Base-by-base conservation (phyloP, 345 rosid genomes). In the Noccaea bulbosa region DNA sequence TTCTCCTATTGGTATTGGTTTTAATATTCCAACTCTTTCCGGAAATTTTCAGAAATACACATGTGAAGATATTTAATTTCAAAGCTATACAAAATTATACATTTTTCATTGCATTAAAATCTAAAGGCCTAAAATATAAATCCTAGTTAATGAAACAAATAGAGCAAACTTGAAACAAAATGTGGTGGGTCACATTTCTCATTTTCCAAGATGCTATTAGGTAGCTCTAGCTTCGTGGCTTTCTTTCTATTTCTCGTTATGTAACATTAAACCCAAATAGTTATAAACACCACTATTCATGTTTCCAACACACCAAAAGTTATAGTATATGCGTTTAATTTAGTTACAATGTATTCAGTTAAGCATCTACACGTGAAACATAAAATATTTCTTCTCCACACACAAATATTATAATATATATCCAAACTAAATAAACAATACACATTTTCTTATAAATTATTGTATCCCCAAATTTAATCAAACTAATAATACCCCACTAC, bases 381-480 rank as follows among this genome's bases (percentile, higher is more conserved):
- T 38, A 46, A 30, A 39, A 22, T 8, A 58, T 16, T 61, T 61
- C 15, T 12, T 9, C 53, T 17, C 57, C 27, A 17, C n/a, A 47
- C 58, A 24, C 52, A 38, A 37, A 39, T 7, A 39, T 11, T 30
- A 27, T 16, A 10, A 27, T 34, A 51, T 11, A 20, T 20, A 49
- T 67, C 47, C 45, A 67, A 59, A 34, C 14, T 51, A 67, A 27
- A 43, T 43, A 44, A 65, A 27, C 73, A 74, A 52, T 68, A 68
- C 69, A 68, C 62, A 49, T 57, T 22, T 61, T 22, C 37, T 55
- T 35, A 53, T n/a, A 15, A 66, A 33, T 1, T 1, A 45, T 27
- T 20, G 4, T 44, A 22, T 15, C 33, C 47, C 69, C 64, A 37
- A 52, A 75, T 53, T 60, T 44, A 53, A 61, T 16, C 2, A 68